Conservation (phyloP, 306 rosid genomes). For the Dalbergia cultrata region DNA sequence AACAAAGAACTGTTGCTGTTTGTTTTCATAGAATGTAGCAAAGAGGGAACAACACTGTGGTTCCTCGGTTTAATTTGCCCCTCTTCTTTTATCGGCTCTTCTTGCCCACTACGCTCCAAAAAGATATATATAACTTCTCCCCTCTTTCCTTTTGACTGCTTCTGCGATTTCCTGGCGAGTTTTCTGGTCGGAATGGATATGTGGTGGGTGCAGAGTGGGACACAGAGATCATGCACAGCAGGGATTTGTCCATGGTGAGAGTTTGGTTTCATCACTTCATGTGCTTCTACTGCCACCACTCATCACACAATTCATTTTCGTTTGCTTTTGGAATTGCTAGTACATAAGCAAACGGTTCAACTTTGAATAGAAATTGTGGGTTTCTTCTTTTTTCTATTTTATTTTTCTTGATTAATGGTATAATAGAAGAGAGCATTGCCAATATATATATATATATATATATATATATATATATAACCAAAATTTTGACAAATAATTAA, state of each 20-base stretch:
- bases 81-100: conserved; percentile 34
- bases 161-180: conserved; percentile 46
- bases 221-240: conserved; percentile 2
- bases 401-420: too few species aligned
- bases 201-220: conserved; percentile 11
- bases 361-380: too few species aligned
- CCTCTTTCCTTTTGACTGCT: conserved; percentile 39
- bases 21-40: conserved; percentile 49
- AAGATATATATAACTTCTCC: background rate
- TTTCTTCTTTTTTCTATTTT: too few species aligned
- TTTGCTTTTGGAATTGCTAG: too few species aligned
- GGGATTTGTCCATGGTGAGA: background rate
- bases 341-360: too few species aligned
- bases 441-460: too few species aligned
- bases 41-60: conserved; percentile 46
- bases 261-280: background rate
- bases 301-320: background rate
- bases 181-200: conserved; percentile 32
- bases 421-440: too few species aligned
- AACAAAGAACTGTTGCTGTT: conserved; percentile 37
- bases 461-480: too few species aligned
- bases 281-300: background rate
- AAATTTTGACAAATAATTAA: too few species aligned
- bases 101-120: conserved; percentile 17
- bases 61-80: background rate